Percentiles rank a stretch among this genome's conserved stretches.
These are phyloP conservation scores for Eucalyptus grandis DNA, from an alignment of 345 rosid species.

Conservation along the genomic window DNA sequence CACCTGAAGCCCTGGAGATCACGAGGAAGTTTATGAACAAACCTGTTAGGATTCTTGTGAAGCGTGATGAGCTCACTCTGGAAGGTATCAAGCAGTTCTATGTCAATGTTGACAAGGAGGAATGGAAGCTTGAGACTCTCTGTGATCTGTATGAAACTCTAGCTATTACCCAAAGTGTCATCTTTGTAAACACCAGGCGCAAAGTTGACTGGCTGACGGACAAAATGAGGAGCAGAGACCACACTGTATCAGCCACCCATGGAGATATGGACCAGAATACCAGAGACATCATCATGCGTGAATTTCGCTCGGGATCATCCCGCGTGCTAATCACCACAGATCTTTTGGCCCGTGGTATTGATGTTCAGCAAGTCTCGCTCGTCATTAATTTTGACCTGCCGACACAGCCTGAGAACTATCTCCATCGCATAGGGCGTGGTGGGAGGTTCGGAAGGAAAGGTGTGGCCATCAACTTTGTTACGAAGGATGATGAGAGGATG, in stretches of 20 bases:
- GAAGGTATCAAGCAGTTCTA: constrained; percentile 76
- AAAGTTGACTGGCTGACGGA: constrained; percentile 83
- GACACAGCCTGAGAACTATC: constrained; percentile 68
- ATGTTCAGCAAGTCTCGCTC: constrained; percentile 66
- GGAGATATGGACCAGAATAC: constrained; percentile 83
- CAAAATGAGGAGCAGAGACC: constrained; percentile 59
- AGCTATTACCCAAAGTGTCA: constrained; percentile 67
- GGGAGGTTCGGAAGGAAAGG: constrained; percentile 79
- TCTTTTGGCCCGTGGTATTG: constrained; percentile 70
- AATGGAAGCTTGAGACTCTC: constrained; percentile 71
- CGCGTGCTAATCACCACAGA: constrained; percentile 69
- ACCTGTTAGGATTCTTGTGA: constrained; percentile 69
- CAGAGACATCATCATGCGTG: constrained; percentile 65
- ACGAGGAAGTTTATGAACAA: constrained; percentile 77
- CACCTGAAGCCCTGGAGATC: constrained; percentile 73
- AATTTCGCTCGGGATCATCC: constrained; percentile 68
- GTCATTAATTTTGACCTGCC: constrained; percentile 66
- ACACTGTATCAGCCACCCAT: constrained; percentile 66
- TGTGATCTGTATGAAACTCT: constrained; percentile 72
- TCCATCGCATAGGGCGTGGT: constrained; percentile 64
- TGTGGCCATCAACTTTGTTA: constrained; percentile 59
- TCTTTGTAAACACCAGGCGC: constrained; percentile 62
- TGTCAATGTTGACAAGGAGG: constrained; percentile 66
- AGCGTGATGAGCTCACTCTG: constrained; percentile 70
- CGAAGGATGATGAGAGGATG: constrained; percentile 47